Percentiles rank a stretch among this genome's conserved stretches.
Evolutionary conservation across 768 basidiomycete genomes (phyloP).

Genomic region (Suillus paluster): DNA sequence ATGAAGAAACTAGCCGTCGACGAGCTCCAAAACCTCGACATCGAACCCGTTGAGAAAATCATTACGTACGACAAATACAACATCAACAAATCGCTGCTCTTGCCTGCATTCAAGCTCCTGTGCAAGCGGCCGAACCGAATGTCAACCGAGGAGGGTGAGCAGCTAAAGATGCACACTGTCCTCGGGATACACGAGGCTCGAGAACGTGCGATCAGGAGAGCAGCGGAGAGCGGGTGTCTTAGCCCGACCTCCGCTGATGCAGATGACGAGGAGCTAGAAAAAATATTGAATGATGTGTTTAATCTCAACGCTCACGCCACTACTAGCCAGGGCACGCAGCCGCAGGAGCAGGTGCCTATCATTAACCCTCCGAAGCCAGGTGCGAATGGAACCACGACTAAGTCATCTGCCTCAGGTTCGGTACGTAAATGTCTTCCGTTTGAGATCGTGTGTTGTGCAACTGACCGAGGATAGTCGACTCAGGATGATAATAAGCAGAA

Average conservation of each 20-base stretch:
- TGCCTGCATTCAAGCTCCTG: conserved; percentile 55
- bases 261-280: conserved; percentile 28
- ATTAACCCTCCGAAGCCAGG: not conserved
- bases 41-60: conserved; percentile 58
- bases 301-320: conserved; percentile 13
- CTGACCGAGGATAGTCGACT: not conserved
- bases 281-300: conserved; percentile 40
- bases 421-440: not conserved
- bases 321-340: not conserved
- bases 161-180: conserved; percentile 58
- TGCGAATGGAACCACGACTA: not conserved
- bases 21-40: conserved; percentile 52
- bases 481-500: not conserved
- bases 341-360: not conserved
- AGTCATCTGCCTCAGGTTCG: not conserved
- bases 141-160: conserved; percentile 54
- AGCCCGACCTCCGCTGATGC: conserved; percentile 33
- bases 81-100: conserved; percentile 52
- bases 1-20: conserved; percentile 56
- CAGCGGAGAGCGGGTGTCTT: conserved; percentile 30
- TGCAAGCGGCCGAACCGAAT: conserved; percentile 56
- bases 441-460: not conserved
- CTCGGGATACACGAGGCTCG: conserved; percentile 58
- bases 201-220: conserved; percentile 46
- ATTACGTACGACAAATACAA: conserved; percentile 57